These are phyloP conservation scores for Fusarium odoratissimum DNA, from an alignment of 2,329 filamentous ascomycete species.

Conservation along the genomic window DNA sequence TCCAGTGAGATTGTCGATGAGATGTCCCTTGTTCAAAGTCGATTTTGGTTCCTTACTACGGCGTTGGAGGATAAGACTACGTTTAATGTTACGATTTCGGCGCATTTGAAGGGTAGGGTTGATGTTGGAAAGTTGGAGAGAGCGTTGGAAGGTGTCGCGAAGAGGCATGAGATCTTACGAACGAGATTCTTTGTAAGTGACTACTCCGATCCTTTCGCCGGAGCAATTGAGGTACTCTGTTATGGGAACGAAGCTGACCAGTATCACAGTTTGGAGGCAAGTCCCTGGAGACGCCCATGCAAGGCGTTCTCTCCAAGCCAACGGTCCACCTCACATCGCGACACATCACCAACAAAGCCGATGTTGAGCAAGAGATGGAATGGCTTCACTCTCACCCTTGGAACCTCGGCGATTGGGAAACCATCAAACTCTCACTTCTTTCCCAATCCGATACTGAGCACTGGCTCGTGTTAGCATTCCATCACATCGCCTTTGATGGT, in stretches of 20 bases:
- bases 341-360: not conserved
- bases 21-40: conserved; percentile 5
- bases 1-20: conserved; percentile 1
- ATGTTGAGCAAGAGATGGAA: not conserved
- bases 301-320: not conserved
- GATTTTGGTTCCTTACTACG: conserved; percentile 9
- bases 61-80: conserved; percentile 6
- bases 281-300: not conserved
- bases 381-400: not conserved
- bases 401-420: not conserved
- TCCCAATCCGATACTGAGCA: not conserved
- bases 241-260: not conserved
- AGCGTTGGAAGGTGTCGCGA: not conserved
- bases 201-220: fast-evolving
- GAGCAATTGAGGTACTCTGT: fast-evolving
- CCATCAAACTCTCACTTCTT: not conserved
- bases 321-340: not conserved
- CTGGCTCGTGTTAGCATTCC: not conserved
- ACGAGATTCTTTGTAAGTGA: conserved; percentile 3
- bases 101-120: not conserved
- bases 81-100: conserved; percentile 9
- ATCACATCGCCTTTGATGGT: conserved; percentile 3
- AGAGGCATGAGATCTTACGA: conserved; percentile 1
- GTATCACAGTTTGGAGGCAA: not conserved
- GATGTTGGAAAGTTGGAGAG: not conserved